A percentile compares a stretch with the other conserved stretches of the same genome.
Conservation (phyloP, 2,329 filamentous ascomycete species). For the Ophiostoma pallidulum region DNA sequence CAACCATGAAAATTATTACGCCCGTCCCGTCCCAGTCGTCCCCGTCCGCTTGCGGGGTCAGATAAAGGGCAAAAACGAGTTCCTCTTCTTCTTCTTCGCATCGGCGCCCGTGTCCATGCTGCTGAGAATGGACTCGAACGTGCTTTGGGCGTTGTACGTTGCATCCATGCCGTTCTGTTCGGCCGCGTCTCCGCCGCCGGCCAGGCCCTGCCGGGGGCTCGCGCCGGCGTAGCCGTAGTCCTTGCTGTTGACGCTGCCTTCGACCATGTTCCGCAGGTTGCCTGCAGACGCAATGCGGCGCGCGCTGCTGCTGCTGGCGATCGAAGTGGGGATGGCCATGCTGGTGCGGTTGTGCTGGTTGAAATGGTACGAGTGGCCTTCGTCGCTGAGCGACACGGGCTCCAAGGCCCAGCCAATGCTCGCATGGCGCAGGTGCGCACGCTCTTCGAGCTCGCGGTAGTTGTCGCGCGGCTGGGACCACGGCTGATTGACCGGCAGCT, state of each 20-base stretch:
- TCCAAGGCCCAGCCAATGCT: constrained; percentile 28
- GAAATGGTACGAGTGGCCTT: constrained; percentile 7
- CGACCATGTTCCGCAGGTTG: constrained; percentile 16
- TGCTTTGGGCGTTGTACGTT: constrained; percentile 11
- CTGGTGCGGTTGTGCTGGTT: constrained; percentile 10
- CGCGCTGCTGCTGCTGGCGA: too few relatives aligned
- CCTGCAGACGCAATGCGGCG: constrained; percentile 19
- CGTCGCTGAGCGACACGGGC: constrained; percentile 21
- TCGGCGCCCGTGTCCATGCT: constrained; percentile 24
- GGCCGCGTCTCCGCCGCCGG: background rate
- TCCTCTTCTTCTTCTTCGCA: constrained; percentile 25
- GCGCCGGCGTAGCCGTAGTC: too few relatives aligned
- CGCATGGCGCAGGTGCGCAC: constrained; percentile 22
- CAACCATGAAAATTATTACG: too few relatives aligned
- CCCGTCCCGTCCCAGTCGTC: too few relatives aligned
- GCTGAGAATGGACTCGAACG: constrained; percentile 30
- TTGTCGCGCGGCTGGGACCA: constrained; percentile 11
- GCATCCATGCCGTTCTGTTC: background rate
- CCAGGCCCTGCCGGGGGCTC: background rate
- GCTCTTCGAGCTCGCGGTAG: constrained; percentile 14
- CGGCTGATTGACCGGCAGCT: background rate
- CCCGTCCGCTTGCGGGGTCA: too few relatives aligned
- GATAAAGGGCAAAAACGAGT: constrained; percentile 18
- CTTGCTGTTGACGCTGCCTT: background rate
- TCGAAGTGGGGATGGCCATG: background rate